phyloP scores from a whole-genome alignment of 768 basidiomycete genomes.

The Mrakia hoshinonis region DNA sequence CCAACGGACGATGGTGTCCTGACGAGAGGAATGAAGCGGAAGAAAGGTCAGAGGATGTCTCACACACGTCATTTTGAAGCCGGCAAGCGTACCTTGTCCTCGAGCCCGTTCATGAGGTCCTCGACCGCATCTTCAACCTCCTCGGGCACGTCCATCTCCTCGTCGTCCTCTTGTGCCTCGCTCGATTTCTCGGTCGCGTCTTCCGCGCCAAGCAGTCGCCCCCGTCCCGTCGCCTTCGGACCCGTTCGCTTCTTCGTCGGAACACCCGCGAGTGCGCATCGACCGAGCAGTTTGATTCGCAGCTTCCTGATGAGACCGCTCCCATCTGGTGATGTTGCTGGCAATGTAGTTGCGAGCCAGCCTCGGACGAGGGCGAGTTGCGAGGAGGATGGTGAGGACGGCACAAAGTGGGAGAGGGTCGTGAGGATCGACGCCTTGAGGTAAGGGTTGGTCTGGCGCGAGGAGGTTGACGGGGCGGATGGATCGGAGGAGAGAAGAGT shows the following conservation, averaged over 20 bases:
- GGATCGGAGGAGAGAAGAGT: background rate
- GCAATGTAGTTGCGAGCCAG: conserved; percentile 4
- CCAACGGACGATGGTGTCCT: conserved; percentile 95
- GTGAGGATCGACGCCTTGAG: conserved; percentile 13
- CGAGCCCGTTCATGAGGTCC: conserved; percentile 60
- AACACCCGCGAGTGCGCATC: background rate
- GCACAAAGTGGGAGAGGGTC: background rate
- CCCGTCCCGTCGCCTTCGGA: background rate
- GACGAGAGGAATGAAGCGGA: conserved; percentile 8
- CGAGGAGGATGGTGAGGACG: background rate
- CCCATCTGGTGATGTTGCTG: background rate
- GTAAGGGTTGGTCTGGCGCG: background rate
- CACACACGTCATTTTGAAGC: background rate
- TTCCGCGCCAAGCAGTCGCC: background rate
- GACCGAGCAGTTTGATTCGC: conserved; percentile 21
- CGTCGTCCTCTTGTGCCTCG: conserved; percentile 20
- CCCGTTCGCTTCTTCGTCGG: background rate
- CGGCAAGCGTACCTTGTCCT: conserved; percentile 59
- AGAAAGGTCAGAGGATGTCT: conserved; percentile 7
- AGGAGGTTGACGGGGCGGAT: background rate
- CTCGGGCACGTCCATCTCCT: conserved; percentile 57
- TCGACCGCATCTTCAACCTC: conserved; percentile 67
- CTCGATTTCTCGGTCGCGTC: background rate
- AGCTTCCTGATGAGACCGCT: conserved; percentile 25
- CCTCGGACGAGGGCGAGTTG: conserved; percentile 18